A percentile compares a stretch with the other conserved stretches of the same genome.
These are phyloP conservation scores for Cladobotryum protrusum DNA, from an alignment of 2,329 filamentous ascomycete species.

Conservation along the genomic window DNA sequence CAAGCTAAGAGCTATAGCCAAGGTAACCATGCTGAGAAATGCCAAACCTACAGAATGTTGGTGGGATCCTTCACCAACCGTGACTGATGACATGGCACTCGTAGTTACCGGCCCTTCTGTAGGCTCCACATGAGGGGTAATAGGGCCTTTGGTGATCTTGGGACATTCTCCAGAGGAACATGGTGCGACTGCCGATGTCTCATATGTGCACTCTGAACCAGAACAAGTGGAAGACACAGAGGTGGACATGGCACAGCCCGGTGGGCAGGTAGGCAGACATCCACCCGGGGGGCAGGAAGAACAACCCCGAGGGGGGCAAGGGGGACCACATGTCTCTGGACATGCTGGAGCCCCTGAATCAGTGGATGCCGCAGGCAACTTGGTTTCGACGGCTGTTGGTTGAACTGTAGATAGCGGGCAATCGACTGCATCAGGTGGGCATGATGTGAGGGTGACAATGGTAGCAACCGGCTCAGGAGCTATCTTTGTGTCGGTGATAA, in stretches of 20 bases:
- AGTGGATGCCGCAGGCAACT: not conserved
- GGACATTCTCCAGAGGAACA: conserved; percentile 5
- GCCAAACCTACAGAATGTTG: conserved; percentile 1
- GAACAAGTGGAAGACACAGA: not conserved
- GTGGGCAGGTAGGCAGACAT: not conserved
- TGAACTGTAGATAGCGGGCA: conserved; percentile 33
- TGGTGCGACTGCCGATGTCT: not conserved
- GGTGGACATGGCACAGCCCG: not conserved
- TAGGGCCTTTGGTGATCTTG: not conserved
- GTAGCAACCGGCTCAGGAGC: conserved; percentile 7
- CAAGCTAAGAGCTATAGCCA: not conserved
- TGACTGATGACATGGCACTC: not conserved
- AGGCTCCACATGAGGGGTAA: not conserved
- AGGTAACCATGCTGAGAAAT: not conserved
- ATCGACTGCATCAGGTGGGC: conserved; percentile 50
- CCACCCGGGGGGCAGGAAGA: not conserved
- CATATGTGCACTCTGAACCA: not conserved
- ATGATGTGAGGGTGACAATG: conserved; percentile 27
- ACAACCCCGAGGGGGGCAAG: not conserved
- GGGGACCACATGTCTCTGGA: not conserved
- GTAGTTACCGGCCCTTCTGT: not conserved
- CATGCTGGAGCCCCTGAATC: not conserved
- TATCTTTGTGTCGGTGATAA: not conserved
- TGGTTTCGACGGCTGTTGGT: not conserved
- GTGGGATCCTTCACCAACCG: conserved; percentile 10